phyloP scores from a whole-genome alignment of 176 grass and related monocot genomes.

The Aegilops tauschii region DNA sequence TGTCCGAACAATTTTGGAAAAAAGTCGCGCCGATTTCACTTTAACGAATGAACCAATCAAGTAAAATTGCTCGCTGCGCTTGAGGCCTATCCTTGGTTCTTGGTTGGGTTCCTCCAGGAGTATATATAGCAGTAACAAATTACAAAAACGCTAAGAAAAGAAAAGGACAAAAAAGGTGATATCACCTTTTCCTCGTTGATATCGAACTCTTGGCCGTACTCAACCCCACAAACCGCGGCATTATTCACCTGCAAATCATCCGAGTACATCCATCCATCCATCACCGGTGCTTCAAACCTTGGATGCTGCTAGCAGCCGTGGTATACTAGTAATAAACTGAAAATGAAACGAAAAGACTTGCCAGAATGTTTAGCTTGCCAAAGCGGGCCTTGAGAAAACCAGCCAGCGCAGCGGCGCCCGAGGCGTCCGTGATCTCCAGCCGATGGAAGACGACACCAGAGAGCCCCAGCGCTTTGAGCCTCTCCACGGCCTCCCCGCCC shows the following conservation, averaged over 20 bases:
- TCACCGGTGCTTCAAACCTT: background rate
- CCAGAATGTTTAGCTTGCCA: constrained; percentile 49
- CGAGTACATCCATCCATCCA: no score
- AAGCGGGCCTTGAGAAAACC: constrained; percentile 40
- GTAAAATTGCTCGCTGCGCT: no score
- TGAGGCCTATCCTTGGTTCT: no score
- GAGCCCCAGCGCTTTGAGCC: background rate
- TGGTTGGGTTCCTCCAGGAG: no score
- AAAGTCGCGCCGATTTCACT: no score
- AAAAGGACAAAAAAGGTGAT: background rate
- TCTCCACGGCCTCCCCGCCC: constrained; percentile 26
- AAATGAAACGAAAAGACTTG: background rate
- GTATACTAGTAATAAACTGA: no score
- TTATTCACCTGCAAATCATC: constrained; percentile 1
- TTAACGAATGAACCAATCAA: no score
- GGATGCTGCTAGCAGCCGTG: background rate
- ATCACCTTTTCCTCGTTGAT: background rate
- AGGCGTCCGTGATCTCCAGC: constrained; percentile 35
- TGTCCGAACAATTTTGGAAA: background rate
- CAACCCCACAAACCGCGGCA: background rate
- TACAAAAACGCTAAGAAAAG: no score
- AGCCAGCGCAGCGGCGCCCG: constrained; percentile 22
- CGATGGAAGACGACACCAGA: constrained; percentile 42
- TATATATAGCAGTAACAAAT: no score
- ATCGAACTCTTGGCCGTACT: background rate